Evolutionary conservation across 2,329 filamentous ascomycete species (phyloP), one percentile per base, ranked within the genome.

Genomic region (Ilyonectria robusta): DNA sequence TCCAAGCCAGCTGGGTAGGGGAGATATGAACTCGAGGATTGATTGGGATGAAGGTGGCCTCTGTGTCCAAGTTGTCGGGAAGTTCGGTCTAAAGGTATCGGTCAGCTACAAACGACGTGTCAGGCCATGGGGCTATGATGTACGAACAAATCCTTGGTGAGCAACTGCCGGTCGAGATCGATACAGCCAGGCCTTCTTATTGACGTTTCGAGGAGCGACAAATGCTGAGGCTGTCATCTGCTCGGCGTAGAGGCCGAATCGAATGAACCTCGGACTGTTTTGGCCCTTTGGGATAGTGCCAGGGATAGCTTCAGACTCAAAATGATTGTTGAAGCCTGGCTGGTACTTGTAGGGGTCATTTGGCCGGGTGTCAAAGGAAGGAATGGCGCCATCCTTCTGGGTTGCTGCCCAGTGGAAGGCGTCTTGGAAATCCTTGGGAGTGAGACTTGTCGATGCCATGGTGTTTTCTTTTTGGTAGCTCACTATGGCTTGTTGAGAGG

Each of bases 401-500:
- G 86, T 88, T 70, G 87, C 85, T 1, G 86, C 87, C 87, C 87
- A 89, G 74, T 86, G 84, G 71, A 86, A 85, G 71, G 84, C 83
- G 55, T 84, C 83, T 63, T 85, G 83, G 70, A 85, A 86, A 65
- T 86, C 82, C 56, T 76, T 47, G 19, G 56, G 40, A 17, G 61
- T 57, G 6, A 58, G 51, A 7, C 17, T 29, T 61, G 62, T 19
- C 3, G 46, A 31, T 21, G 58, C 40, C 66, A 68, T 66, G 33
- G 15, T 59, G 31, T 19, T 2, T 17, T 7, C 8, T 42, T 7
- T 9, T 42, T 17, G 40, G 2, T 42, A 15, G 31, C 7, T 33
- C 8, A 11, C 8, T 9, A 9, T 33, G 31, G 11, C n/a, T 19
- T 42, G 40, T n/a, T 42, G 40, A 26, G 26, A 6, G 8, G 15